Evolutionary conservation across 2,329 filamentous ascomycete species (phyloP).

Genomic region (Cercospora citrullina): DNA sequence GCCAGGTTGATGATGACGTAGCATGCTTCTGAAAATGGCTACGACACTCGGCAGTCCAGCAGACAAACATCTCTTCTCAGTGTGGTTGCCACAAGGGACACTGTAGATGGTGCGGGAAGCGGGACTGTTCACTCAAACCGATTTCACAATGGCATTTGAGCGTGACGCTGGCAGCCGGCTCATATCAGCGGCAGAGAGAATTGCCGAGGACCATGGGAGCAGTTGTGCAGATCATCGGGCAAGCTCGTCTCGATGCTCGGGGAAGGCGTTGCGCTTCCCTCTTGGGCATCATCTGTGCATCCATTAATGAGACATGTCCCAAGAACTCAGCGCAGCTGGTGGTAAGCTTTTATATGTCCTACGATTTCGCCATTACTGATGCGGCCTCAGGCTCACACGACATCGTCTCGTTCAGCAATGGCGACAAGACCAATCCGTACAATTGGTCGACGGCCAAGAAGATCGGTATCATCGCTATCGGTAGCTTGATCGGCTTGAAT

Average conservation of each 20-base stretch:
- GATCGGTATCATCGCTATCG: constrained; percentile 51
- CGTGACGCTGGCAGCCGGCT: not conserved
- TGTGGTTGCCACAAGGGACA: too few relatives aligned
- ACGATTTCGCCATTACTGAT: not conserved
- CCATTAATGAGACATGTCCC: not conserved
- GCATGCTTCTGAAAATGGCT: too few relatives aligned
- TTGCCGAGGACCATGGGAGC: constrained; percentile 10
- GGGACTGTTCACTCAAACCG: too few relatives aligned
- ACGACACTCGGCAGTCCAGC: too few relatives aligned
- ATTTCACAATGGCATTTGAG: not conserved
- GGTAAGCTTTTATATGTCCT: not conserved
- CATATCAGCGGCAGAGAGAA: not conserved
- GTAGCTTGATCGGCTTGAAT: constrained; percentile 61
- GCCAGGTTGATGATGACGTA: too few relatives aligned
- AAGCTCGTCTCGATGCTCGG: constrained; percentile 1
- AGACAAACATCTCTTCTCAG: too few relatives aligned
- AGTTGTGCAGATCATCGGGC: not conserved
- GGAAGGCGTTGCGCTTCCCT: not conserved
- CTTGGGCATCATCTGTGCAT: not conserved
- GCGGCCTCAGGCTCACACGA: not conserved
- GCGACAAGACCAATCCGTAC: constrained; percentile 37
- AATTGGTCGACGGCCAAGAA: constrained; percentile 49
- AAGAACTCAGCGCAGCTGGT: not conserved
- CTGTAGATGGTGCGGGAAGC: too few relatives aligned
- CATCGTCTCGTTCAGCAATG: constrained; percentile 43